These are phyloP conservation scores for Leishmania braziliensis DNA, from an alignment of 208 protist species.

Conservation along the genomic window DNA sequence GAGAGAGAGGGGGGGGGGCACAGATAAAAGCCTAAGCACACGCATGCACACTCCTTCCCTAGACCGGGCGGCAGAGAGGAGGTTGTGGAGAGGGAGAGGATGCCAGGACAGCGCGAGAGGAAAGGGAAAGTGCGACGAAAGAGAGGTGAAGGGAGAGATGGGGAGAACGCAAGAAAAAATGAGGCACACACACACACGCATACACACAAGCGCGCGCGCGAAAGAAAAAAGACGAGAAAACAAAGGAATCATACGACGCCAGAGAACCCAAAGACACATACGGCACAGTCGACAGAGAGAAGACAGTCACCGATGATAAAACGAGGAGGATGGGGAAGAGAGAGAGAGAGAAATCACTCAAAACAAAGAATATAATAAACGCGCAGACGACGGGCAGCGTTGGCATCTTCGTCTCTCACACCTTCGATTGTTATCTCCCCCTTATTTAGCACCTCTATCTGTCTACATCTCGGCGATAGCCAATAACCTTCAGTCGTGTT, in stretches of 20 bases:
- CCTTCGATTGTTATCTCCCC: background rate
- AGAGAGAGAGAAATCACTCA: background rate
- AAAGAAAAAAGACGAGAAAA: background rate
- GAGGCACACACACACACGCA: background rate
- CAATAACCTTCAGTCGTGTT: background rate
- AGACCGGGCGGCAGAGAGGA: background rate
- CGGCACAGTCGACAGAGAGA: background rate
- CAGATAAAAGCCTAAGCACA: background rate
- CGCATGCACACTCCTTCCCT: background rate
- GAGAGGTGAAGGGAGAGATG: background rate
- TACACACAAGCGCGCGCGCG: background rate
- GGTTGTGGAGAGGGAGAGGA: background rate
- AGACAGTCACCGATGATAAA: background rate
- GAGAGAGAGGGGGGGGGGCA: background rate
- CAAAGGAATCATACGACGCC: background rate
- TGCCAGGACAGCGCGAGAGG: background rate
- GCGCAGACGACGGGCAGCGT: background rate
- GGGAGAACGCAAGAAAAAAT: constrained; percentile 2
- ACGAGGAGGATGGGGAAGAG: background rate
- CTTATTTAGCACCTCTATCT: background rate
- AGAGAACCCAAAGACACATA: background rate
- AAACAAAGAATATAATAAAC: background rate
- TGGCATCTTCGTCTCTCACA: background rate
- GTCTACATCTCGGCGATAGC: background rate
- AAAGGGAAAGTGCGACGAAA: background rate